Evolutionary conservation across 1,284 basidiomycete species (phyloP), one percentile per base, ranked within the genome.

Genomic region (Rhodotorula glutinis): DNA sequence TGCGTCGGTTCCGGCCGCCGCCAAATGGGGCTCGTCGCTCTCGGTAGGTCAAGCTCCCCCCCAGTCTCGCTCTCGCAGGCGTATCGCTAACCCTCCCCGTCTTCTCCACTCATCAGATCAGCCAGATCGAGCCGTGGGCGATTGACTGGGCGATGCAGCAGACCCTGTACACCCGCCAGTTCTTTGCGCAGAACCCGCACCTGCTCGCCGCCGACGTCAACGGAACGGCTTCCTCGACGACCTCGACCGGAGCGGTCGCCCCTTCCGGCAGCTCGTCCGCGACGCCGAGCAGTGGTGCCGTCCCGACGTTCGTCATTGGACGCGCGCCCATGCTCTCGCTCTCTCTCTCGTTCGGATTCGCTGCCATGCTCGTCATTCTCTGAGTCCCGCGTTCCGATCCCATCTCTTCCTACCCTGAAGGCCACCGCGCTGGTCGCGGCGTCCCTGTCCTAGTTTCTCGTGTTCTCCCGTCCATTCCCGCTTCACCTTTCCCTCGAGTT

Each of bases 141-240:
- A 33, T 65, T 13, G 44, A 62, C n/a, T 40, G 19, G 25, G 55
- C 66, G 9, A 54, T 58, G 47, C 49, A 64, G 41, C 23, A 43
- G 10, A 61, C 55, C 8, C 62, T 64, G 40, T 51, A 54, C 33
- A 64, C 66, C 21, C 64, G 68, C 13, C 64, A 66, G 44, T 66
- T 41, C 64, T 61, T 58, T 38, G 64, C 64, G 40, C 21, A 27
- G 27, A 57, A 61, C 46, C 62, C 66, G 9, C 21, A 58, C 17
- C 33, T 58, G 19, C 60, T 59, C 40, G 40, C 41, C 25, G 47
- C 44, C 23, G 19, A 41, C 40, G 17, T 41, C 30, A 33, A 43
- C 21, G 23, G 40, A 2, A 23, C 51, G 23, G 14, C 51, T 21
- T 0, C 41, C 27, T n/a, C 58, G 9, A 2, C 41, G 2, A n/a